phyloP scores from a whole-genome alignment of 768 basidiomycete genomes.

The Amanita muscaria region DNA sequence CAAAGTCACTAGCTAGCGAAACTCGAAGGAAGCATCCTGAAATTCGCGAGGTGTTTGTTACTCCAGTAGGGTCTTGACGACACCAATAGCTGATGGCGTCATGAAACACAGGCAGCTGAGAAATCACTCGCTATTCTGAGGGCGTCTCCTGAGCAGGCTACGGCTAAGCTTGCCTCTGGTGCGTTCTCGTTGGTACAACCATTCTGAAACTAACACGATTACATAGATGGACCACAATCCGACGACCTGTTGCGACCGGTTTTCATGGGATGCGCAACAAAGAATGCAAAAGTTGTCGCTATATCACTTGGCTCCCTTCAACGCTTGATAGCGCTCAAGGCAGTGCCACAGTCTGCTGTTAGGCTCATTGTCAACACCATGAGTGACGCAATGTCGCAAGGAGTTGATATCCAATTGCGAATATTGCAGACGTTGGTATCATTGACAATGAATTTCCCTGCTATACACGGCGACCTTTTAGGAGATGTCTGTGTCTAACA shows the following conservation, averaged over 20 bases:
- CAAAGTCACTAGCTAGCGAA: conserved; percentile 78
- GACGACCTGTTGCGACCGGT: conserved; percentile 79
- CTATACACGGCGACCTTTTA: conserved; percentile 69
- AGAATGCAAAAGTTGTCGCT: conserved; percentile 88
- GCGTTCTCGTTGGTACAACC: conserved; percentile 16
- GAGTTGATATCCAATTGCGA: conserved; percentile 93
- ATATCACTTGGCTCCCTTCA: conserved; percentile 89
- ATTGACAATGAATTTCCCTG: conserved; percentile 80
- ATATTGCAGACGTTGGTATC: conserved; percentile 89
- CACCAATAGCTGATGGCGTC: not conserved
- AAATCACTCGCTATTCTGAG: conserved; percentile 75
- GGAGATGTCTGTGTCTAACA: conserved; percentile 57
- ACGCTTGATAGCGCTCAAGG: conserved; percentile 79
- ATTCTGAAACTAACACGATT: conserved; percentile 1
- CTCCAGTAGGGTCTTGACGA: not conserved
- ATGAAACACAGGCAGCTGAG: conserved; percentile 59
- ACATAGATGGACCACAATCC: conserved; percentile 65
- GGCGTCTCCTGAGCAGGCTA: conserved; percentile 76
- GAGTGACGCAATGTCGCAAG: conserved; percentile 82
- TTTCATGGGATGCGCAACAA: conserved; percentile 90
- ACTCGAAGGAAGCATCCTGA: conserved; percentile 86
- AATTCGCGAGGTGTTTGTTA: conserved; percentile 71
- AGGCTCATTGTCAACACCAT: conserved; percentile 77
- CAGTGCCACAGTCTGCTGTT: conserved; percentile 73
- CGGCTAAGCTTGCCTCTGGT: conserved; percentile 67